phyloP scores from a whole-genome alignment of 2,329 filamentous ascomycete species.

The Stenocarpella maydis region DNA sequence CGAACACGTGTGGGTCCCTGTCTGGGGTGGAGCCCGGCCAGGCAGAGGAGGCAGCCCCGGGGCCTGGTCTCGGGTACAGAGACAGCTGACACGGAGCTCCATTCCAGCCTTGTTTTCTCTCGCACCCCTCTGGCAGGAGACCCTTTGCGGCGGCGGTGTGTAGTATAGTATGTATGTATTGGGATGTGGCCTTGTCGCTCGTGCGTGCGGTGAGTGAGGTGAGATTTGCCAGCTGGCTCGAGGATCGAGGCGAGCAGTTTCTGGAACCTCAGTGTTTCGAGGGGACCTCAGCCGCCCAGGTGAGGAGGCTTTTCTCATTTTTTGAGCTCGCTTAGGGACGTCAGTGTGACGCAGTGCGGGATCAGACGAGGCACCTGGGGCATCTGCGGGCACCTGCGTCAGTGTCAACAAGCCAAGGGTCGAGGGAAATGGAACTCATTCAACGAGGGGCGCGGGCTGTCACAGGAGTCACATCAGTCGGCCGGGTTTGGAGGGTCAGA shows the following conservation, averaged over 20 bases:
- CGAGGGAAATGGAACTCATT: slow-evolving; percentile 7
- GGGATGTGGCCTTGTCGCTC: not conserved
- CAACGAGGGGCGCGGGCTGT: not conserved
- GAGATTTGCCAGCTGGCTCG: slow-evolving; percentile 1
- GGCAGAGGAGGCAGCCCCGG: not conserved
- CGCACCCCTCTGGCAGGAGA: not conserved
- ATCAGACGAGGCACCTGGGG: not conserved
- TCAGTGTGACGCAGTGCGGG: slow-evolving; percentile 15
- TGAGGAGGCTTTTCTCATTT: not conserved
- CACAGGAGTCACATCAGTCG: too few relatives aligned
- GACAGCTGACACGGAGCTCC: slow-evolving; percentile 26
- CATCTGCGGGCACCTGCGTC: not conserved
- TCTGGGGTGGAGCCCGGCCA: slow-evolving; percentile 16
- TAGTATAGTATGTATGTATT: too few relatives aligned
- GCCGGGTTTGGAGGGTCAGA: too few relatives aligned
- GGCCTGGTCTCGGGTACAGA: not conserved
- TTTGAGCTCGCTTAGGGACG: slow-evolving; percentile 6
- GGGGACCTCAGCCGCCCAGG: not conserved
- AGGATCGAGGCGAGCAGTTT: not conserved
- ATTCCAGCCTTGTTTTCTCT: not conserved
- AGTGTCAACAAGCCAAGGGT: not conserved
- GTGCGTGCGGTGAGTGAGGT: not conserved
- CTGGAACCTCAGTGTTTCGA: not conserved
- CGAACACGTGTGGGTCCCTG: slow-evolving; percentile 11
- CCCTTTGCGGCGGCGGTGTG: slow-evolving; percentile 9